A percentile compares a stretch with the other conserved stretches of the same genome.
These are phyloP conservation scores for Yarrowia sp. DNA, from an alignment of 805 yeast genomes.

Conservation along the genomic window DNA sequence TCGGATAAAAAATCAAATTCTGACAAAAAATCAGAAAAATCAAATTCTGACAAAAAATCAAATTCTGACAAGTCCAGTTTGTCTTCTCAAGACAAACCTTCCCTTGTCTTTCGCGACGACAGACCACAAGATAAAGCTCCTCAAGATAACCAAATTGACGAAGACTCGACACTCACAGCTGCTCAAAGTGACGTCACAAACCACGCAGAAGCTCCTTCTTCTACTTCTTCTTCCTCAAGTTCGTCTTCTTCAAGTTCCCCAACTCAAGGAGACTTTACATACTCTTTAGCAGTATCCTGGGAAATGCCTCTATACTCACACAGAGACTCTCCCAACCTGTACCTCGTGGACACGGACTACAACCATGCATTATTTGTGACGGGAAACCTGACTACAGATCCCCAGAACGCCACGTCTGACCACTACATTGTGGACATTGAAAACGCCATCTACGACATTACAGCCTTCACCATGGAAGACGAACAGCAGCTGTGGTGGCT, in stretches of 20 bases:
- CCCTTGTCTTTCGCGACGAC: too few species aligned
- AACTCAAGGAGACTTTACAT: conserved; percentile 34
- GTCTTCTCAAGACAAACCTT: too few species aligned
- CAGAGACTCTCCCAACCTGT: conserved; percentile 30
- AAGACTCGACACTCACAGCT: neutral
- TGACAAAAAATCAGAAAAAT: too few species aligned
- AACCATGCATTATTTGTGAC: conserved; percentile 64
- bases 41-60: too few species aligned
- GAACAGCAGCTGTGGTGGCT: neutral
- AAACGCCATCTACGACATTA: conserved; percentile 29
- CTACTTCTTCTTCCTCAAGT: neutral
- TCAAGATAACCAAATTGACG: neutral
- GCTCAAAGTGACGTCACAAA: neutral
- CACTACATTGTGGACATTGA: conserved; percentile 14
- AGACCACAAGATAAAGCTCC: too few species aligned
- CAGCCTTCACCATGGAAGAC: conserved; percentile 27
- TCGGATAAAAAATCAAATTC: too few species aligned
- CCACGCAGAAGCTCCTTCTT: neutral
- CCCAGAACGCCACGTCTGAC: conserved; percentile 10
- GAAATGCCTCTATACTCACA: conserved; percentile 25
- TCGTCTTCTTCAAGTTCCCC: too few species aligned
- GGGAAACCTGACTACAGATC: conserved; percentile 44
- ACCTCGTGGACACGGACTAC: conserved; percentile 66
- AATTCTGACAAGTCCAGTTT: too few species aligned
- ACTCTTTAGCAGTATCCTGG: conserved; percentile 54